Base-by-base conservation (phyloP, 2,329 filamentous ascomycete genomes). In the Phialemoniopsis sp. region DNA sequence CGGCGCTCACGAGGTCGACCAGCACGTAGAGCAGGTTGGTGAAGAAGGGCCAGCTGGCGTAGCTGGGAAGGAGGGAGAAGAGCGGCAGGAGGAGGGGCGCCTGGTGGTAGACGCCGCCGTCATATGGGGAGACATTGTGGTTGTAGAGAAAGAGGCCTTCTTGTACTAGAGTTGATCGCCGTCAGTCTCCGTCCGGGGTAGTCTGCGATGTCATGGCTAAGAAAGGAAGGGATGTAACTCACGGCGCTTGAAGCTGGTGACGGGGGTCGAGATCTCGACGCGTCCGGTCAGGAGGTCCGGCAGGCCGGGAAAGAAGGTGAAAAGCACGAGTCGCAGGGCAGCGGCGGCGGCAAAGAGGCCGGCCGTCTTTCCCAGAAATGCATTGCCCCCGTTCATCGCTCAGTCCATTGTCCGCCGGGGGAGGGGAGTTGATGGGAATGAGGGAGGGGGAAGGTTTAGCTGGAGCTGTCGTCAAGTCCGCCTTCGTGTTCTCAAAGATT, bases 181-280 rank as follows among this genome's bases (percentile, higher is more conserved):
- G n/a, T n/a, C n/a, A n/a, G n/a, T n/a, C n/a, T n/a, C n/a, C n/a
- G n/a, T n/a, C n/a, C n/a, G n/a, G n/a, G n/a, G n/a, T n/a, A n/a
- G n/a, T n/a, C n/a, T n/a, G n/a, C n/a, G n/a, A n/a, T n/a, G n/a
- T n/a, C n/a, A n/a, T n/a, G 6, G 21, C 21, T 26, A 4, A 26
- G 19, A 32, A 36, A 36, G 33, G 34, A 15, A 37, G 18, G 33
- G 34, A 15, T 36, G 18, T 5, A 32, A 64, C 85, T 63, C 74
- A 95, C 90, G 72, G 79, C 93, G 80, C 72, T 97, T 97, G 78
- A 96, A 98, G 76, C 91, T 95, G 53, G 89, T 96, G 34, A 97
- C 86, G 30, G 93, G 91, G 16, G 93, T 98, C 33, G 93, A 96
- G 55, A 98, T 85, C 72, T 98, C 93, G 54, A 96, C 93, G 57